Evolutionary conservation across 768 basidiomycete species (phyloP).

Genomic region (Phlebiopsis gigantea): DNA sequence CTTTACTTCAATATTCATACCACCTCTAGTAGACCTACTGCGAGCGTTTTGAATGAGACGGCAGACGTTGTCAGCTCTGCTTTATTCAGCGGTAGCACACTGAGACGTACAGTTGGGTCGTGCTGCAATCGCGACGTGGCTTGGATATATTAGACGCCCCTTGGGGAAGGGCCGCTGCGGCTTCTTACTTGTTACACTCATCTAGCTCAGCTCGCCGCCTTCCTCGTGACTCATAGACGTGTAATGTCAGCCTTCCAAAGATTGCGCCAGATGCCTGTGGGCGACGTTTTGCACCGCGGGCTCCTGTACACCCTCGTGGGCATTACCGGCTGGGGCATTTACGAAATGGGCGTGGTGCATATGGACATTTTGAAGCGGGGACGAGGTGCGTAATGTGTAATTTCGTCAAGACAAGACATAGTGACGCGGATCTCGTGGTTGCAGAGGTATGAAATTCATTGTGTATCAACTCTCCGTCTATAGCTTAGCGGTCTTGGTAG

Average conservation of each 20-base stretch:
- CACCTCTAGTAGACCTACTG: neutral
- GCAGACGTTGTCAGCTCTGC: too few relatives aligned
- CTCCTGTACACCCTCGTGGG: slow-evolving; percentile 50
- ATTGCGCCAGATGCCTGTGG: slow-evolving; percentile 24
- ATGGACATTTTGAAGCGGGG: slow-evolving; percentile 47
- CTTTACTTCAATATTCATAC: slow-evolving; percentile 2
- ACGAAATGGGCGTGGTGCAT: slow-evolving; percentile 48
- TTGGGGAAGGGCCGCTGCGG: too few relatives aligned
- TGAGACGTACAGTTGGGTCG: too few relatives aligned
- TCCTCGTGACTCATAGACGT: neutral
- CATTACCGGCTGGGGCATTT: slow-evolving; percentile 47
- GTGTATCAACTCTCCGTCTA: too few relatives aligned
- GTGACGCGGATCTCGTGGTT: too few relatives aligned
- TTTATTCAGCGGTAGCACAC: too few relatives aligned
- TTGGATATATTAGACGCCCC: too few relatives aligned
- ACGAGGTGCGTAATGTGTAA: slow-evolving; percentile 41
- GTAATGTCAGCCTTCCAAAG: slow-evolving; percentile 9
- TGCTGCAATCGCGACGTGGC: too few relatives aligned
- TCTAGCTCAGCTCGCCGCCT: neutral
- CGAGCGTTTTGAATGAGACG: too few relatives aligned
- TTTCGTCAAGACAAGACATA: neutral
- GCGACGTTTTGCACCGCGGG: slow-evolving; percentile 49
- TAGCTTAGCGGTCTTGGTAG: neutral
- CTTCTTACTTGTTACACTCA: neutral
- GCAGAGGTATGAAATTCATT: slow-evolving; percentile 1